Conservation (phyloP, 257 asterid genomes). For the Prunella vulgaris region DNA sequence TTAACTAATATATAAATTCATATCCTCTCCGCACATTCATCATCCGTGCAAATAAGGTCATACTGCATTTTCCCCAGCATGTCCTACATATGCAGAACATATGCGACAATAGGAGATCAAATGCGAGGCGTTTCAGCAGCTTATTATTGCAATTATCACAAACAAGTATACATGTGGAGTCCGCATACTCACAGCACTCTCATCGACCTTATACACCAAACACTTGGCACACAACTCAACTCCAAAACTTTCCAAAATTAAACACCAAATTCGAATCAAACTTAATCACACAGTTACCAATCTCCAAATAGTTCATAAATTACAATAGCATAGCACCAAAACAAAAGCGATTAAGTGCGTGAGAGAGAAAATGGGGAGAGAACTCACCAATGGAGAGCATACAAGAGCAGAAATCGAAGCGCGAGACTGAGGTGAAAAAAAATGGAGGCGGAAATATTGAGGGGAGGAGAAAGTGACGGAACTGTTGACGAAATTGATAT, state of each 20-base stretch:
- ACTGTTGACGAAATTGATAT: conserved; percentile 22
- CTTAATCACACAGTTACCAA: conserved; percentile 14
- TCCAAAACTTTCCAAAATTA: neutral
- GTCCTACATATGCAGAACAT: neutral
- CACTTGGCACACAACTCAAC: conserved; percentile 18
- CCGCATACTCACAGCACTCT: conserved; percentile 18
- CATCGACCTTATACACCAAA: conserved; percentile 26
- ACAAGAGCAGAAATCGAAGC: conserved; percentile 16
- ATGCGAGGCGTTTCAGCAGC: conserved; percentile 18
- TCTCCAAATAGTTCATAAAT: conserved; percentile 17
- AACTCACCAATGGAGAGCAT: conserved; percentile 27
- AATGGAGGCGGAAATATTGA: conserved; percentile 44
- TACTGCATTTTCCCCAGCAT: neutral
- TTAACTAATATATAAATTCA: neutral
- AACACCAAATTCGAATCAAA: conserved; percentile 19
- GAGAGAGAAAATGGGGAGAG: conserved; percentile 15
- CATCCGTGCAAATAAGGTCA: neutral
- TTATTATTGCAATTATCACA: conserved; percentile 7
- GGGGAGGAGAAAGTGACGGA: conserved; percentile 30
- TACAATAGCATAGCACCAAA: neutral
- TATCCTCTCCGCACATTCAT: neutral
- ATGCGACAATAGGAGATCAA: neutral
- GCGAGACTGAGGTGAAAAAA: conserved; percentile 20
- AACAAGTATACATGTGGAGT: conserved; percentile 14
- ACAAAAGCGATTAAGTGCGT: neutral